Percentiles rank a stretch among this genome's conserved stretches.
phyloP scores from a whole-genome alignment of 352 stramenopile species.

The Globisporangium spinosum region DNA sequence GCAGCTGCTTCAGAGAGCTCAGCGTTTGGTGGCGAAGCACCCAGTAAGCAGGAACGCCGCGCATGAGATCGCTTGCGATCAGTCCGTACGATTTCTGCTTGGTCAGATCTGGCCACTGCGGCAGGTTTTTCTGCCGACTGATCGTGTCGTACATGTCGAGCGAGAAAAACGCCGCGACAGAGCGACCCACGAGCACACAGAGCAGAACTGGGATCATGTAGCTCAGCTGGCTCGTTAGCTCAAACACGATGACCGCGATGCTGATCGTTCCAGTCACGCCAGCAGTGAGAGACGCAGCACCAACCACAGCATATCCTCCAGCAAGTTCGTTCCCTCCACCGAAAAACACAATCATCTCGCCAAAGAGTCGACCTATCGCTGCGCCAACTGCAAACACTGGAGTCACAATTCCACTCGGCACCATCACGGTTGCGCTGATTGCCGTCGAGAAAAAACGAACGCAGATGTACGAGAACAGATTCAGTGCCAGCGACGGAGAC shows the following conservation, averaged over 20 bases:
- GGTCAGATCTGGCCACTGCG: conserved; percentile 74
- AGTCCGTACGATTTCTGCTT: conserved; percentile 77
- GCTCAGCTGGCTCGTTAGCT: conserved; percentile 87
- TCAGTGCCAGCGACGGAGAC: conserved; percentile 57
- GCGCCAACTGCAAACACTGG: conserved; percentile 90
- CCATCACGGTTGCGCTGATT: conserved; percentile 77
- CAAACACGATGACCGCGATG: conserved; percentile 83
- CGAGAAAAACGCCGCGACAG: conserved; percentile 63
- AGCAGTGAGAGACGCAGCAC: conserved; percentile 78
- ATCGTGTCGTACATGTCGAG: conserved; percentile 87
- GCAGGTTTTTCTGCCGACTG: conserved; percentile 71
- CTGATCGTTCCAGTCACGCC: conserved; percentile 73
- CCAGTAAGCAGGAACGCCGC: conserved; percentile 37
- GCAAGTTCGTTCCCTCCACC: conserved; percentile 46
- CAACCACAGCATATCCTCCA: conserved; percentile 77
- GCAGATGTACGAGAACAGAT: conserved; percentile 58
- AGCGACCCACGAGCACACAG: conserved; percentile 68
- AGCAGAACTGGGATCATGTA: conserved; percentile 88
- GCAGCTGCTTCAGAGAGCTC: conserved; percentile 38
- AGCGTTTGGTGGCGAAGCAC: conserved; percentile 54
- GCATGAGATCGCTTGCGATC: conserved; percentile 69
- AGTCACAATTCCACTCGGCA: conserved; percentile 89
- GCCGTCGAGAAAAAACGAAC: conserved; percentile 79
- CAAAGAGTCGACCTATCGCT: conserved; percentile 85
- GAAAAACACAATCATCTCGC: conserved; percentile 70